Percentiles rank a stretch among this genome's conserved stretches.
phyloP scores from a whole-genome alignment of 169 alveolate species.

The Eimeria nieschulzi region DNA sequence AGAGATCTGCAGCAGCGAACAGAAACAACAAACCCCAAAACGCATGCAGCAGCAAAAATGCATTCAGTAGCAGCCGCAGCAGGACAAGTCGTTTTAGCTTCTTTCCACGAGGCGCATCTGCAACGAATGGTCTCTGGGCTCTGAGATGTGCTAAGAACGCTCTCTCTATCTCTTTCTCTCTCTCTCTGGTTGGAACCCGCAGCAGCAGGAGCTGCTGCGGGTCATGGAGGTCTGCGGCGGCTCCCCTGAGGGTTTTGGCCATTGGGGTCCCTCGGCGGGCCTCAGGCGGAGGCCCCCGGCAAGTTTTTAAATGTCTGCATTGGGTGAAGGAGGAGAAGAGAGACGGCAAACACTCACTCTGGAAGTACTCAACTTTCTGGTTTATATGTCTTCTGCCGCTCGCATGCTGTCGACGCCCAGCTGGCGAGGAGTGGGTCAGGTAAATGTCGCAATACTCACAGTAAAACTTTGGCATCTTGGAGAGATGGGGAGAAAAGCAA shows the following conservation, averaged over 20 bases:
- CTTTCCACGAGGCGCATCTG: no score
- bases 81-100: neutral
- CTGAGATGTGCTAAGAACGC: no score
- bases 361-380: slow-evolving; percentile 97
- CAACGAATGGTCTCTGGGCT: no score
- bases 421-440: slow-evolving; percentile 98
- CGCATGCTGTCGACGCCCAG: slow-evolving; percentile 98
- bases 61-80: neutral
- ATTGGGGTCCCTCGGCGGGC: neutral
- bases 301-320: neutral
- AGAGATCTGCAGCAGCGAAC: slow-evolving; percentile 27
- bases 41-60: neutral
- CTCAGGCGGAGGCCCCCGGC: neutral
- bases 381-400: slow-evolving; percentile 98
- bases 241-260: no score
- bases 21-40: neutral
- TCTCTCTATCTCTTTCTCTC: no score
- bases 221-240: no score
- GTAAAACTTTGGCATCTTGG: slow-evolving; percentile 97
- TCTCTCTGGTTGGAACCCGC: no score
- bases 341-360: slow-evolving; percentile 78
- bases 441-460: slow-evolving; percentile 99
- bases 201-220: no score
- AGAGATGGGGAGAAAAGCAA: neutral
- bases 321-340: neutral